Evolutionary conservation across 768 basidiomycete species (phyloP).

Genomic region (Multifurca ochricompacta): DNA sequence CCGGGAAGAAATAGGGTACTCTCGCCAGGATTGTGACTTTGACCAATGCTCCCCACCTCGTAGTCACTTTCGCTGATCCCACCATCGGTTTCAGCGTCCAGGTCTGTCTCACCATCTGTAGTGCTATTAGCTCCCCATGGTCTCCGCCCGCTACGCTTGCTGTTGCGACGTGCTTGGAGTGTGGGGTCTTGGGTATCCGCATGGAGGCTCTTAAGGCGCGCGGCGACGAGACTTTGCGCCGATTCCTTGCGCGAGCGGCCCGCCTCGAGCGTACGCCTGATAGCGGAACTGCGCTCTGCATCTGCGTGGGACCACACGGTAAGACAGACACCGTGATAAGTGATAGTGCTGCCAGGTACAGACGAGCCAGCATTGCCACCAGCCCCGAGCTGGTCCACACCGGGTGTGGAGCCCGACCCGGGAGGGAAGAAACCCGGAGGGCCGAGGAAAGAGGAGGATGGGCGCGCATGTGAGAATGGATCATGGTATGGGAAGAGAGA

Average conservation of each 20-base stretch:
- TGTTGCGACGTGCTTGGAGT: conserved; percentile 46
- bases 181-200: conserved; percentile 48
- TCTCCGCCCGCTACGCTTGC: conserved; percentile 53
- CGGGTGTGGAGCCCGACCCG: conserved; percentile 20
- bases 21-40: conserved; percentile 74
- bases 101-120: conserved; percentile 63
- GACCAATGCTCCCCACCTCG: conserved; percentile 68
- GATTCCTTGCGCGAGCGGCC: conserved; percentile 74
- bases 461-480: conserved; percentile 57
- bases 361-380: neutral
- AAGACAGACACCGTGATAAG: conserved; percentile 87
- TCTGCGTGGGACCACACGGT: conserved; percentile 97
- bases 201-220: conserved; percentile 59
- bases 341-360: conserved; percentile 40
- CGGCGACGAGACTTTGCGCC: conserved; percentile 61
- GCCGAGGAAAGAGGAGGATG: conserved; percentile 74
- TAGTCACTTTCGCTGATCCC: conserved; percentile 83
- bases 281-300: conserved; percentile 74
- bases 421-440: conserved; percentile 56
- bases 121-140: conserved; percentile 60
- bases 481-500: conserved; percentile 76
- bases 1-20: conserved; percentile 84
- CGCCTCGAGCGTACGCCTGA: conserved; percentile 74
- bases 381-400: conserved; percentile 19
- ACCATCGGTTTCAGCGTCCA: conserved; percentile 58